Evolutionary conservation across 2,329 filamentous ascomycete genomes (phyloP).

Genomic region (Nakataea oryzae): DNA sequence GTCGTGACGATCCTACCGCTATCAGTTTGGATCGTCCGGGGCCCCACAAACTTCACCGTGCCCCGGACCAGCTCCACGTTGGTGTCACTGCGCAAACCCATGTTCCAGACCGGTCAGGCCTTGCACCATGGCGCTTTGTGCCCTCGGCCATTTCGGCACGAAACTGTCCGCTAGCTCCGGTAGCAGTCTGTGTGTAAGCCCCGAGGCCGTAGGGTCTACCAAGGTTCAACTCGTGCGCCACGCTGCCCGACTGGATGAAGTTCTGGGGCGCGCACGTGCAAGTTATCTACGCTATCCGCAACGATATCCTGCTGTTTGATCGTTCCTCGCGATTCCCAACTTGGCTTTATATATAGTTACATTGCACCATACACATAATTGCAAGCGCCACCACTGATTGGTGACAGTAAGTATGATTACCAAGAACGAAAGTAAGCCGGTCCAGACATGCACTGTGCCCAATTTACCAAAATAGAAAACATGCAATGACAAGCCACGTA

Average conservation of each 20-base stretch:
- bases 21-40: background rate
- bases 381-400: too few species aligned
- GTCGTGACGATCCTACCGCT: slow-evolving; percentile 1
- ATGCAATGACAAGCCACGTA: too few species aligned
- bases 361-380: too few species aligned
- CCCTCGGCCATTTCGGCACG: background rate
- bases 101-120: background rate
- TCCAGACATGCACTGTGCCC: too few species aligned
- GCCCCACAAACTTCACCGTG: background rate
- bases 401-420: too few species aligned
- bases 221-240: slow-evolving; percentile 1
- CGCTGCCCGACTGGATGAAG: slow-evolving; percentile 1
- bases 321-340: too few species aligned
- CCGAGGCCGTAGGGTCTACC: background rate
- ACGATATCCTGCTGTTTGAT: too few species aligned
- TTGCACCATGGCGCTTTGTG: slow-evolving; percentile 3
- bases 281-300: too few species aligned
- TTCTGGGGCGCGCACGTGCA: slow-evolving; percentile 5
- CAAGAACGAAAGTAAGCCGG: background rate
- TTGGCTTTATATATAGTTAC: too few species aligned
- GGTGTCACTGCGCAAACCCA: background rate
- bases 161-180: background rate
- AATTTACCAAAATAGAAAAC: too few species aligned
- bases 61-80: slow-evolving; percentile 4
- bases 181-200: background rate